These are phyloP conservation scores for Fusarium euwallaceae DNA, from an alignment of 2,329 filamentous ascomycete species.

Conservation along the genomic window DNA sequence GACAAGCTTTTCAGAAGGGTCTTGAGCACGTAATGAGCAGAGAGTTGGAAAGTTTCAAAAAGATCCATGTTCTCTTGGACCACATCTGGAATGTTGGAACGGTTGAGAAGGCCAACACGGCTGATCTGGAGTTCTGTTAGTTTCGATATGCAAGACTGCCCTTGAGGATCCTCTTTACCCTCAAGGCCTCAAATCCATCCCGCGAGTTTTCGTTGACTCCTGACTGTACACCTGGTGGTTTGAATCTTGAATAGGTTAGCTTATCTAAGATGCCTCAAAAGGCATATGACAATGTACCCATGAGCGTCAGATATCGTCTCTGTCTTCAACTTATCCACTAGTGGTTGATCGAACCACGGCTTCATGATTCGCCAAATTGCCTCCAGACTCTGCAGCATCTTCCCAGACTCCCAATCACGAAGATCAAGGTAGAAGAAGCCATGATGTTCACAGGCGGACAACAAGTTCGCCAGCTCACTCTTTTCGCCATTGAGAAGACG, in stretches of 20 bases:
- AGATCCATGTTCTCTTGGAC: background rate
- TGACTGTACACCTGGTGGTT: conserved; percentile 2
- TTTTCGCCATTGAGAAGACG: background rate
- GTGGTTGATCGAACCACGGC: conserved; percentile 11
- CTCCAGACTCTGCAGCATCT: conserved; percentile 9
- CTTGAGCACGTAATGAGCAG: conserved; percentile 54
- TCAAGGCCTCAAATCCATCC: conserved; percentile 4
- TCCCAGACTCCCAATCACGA: conserved; percentile 12
- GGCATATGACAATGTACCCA: background rate
- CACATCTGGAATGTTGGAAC: background rate
- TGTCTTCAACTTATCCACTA: conserved; percentile 5
- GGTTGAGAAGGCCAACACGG: background rate
- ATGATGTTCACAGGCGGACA: conserved; percentile 7
- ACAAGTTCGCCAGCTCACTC: background rate
- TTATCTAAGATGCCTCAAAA: no score
- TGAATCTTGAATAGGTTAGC: background rate
- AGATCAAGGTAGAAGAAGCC: conserved; percentile 26
- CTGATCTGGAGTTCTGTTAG: background rate
- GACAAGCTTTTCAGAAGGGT: background rate
- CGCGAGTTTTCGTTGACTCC: background rate
- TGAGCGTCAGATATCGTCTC: conserved; percentile 2
- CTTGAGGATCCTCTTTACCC: background rate
- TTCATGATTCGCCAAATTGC: conserved; percentile 1
- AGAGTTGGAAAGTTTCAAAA: background rate
- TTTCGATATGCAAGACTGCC: no score